Evolutionary conservation across 768 basidiomycete genomes (phyloP), one percentile per base, ranked within the genome.

Genomic region (Suillus weaverae): DNA sequence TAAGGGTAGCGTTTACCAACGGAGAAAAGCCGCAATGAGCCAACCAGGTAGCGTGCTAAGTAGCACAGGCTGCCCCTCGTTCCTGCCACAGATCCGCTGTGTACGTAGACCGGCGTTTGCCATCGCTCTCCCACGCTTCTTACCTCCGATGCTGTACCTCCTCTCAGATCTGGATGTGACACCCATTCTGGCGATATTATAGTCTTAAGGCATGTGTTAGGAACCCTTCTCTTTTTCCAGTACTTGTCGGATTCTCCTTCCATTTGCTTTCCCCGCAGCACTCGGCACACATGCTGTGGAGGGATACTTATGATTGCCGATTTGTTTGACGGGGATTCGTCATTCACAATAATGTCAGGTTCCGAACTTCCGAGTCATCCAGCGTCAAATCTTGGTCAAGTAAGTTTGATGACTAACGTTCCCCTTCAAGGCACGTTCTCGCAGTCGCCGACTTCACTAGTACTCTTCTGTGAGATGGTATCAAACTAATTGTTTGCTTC

Each of bases 31-130:
- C 16, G 38, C 60, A 44, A n/a, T 18, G 16, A 18, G 38, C 38
- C 11, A 38, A 26, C 46, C 22, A 48, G 22, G 26, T 30, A 35
- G 35, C 46, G 61, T 46, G 64, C 50, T 53, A 33, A 53, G 53
- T 51, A 39, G 38, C 72, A 74, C 70, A 73, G 73, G 56, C 71
- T 54, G 41, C 59, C 35, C 26, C 22, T 14, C 51, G 62, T 62
- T 51, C 65, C 65, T 64, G 62, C 44, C 32, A 35, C 44, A 66
- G 65, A 64, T 66, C 65, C 65, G 65, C 38, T 64, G 63, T 66
- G 43, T 59, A 43, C 63, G 65, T 64, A 64, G 16, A 64, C 14
- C 65, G 65, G 65, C 8, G 8, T 54, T 64, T 59, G 56, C 63
- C 65, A 53, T 62, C 33, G 33, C 20, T 53, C 20, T 54, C 51